Base-by-base conservation (phyloP, 805 yeast genomes). In the Candida krabiensis region DNA sequence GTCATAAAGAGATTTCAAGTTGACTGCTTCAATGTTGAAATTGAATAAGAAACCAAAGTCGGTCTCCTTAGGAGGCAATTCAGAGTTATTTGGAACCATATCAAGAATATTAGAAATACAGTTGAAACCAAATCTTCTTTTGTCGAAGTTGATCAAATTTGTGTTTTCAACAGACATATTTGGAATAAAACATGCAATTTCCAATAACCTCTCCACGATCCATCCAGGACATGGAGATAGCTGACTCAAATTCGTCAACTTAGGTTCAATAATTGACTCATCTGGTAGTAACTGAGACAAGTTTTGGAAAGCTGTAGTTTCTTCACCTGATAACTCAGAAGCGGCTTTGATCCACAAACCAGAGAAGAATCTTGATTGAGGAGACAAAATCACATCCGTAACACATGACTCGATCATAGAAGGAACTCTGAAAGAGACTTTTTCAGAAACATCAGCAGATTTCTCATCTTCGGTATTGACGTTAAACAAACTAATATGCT, bases 211-310 rank as follows among this genome's bases (percentile, higher is more conserved):
- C 50, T 85, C 91, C 17, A 84, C 68, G 35, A 88, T 69, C 98
- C 98, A 91, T 9, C 97, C 97, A 42, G 88, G 77, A 54, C 96
- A 90, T 2, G 96, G 93, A 5, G 88, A 77, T 34, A 86, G 64
- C 0, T 80, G 71, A 37, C 71, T 45, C 2, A 28, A 4, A 7
- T 31, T 23, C 1, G 24, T 11, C 18, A 49, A 5, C 24, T 41
- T 35, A 9, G 33, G 22, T 25, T 49, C 40, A 9, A 44, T 27
- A 2, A 32, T 23, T 17, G 35, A 35, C 11, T 38, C 47, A 3
- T 61, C 50, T 16, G 71, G 69, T 44, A 57, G 50, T 31, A 67
- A 54, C 33, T 50, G 60, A 12, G 52, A 44, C 43, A 56, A 60
- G 28, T 54, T 24, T 19, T 22, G 29, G 29, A 28, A 25, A 2